phyloP scores from a whole-genome alignment of 768 basidiomycete species.

The Dioszegia aurantiaca region DNA sequence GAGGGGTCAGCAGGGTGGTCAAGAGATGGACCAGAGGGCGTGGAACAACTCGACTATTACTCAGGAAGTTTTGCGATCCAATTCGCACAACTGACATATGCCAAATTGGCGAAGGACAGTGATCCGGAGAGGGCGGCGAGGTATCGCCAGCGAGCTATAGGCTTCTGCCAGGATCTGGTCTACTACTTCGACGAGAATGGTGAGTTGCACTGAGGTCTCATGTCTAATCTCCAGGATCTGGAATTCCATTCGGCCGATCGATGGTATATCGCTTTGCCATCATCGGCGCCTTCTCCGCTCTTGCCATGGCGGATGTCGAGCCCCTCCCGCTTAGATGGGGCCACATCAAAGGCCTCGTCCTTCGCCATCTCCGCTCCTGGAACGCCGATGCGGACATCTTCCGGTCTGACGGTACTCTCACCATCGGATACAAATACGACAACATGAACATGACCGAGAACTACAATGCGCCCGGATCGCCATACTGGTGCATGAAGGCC shows the following conservation, averaged over 20 bases:
- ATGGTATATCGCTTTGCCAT: constrained; percentile 78
- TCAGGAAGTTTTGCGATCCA: constrained; percentile 77
- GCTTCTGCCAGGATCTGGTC: constrained; percentile 68
- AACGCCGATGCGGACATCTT: constrained; percentile 58
- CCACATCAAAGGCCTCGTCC: constrained; percentile 67
- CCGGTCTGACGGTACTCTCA: constrained; percentile 65
- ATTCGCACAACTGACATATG: constrained; percentile 68
- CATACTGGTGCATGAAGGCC: constrained; percentile 78
- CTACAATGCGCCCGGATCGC: constrained; percentile 65
- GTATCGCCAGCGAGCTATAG: constrained; percentile 63
- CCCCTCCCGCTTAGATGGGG: constrained; percentile 69
- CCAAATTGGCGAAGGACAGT: constrained; percentile 61
- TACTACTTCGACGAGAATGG: constrained; percentile 74
- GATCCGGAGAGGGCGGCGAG: constrained; percentile 66
- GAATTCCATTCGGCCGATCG: constrained; percentile 71
- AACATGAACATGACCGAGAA: constrained; percentile 72
- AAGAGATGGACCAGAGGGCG: constrained; percentile 71
- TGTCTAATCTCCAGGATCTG: constrained; percentile 58
- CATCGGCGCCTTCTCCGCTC: constrained; percentile 71
- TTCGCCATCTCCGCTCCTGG: constrained; percentile 73
- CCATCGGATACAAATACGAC: constrained; percentile 68
- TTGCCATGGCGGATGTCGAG: constrained; percentile 69
- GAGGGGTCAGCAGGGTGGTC: constrained; percentile 61
- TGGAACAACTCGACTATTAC: constrained; percentile 75
- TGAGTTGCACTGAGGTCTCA: constrained; percentile 37